Evolutionary conservation across 805 yeast species (phyloP), one percentile per base, ranked within the genome.

Genomic region (Ogataea ganodermae): DNA sequence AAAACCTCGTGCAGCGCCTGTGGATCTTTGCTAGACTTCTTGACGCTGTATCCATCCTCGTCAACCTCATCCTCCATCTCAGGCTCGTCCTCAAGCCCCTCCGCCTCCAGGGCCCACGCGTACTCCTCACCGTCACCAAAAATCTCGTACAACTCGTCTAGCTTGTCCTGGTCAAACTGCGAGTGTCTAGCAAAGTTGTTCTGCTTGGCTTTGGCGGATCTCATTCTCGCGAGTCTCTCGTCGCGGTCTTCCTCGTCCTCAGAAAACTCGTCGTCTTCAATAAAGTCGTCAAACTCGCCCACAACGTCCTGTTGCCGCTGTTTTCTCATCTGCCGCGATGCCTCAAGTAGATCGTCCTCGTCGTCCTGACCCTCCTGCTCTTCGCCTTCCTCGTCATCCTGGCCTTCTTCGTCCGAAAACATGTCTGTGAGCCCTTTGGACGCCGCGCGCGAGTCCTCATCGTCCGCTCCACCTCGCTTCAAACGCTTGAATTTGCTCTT

Each of bases 51-150:
- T 3, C 61, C 63, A 13, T 60, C 67, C 6, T 72, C 70, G 17
- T 71, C 76, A 20, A 69, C 74, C 30, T 70, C 73, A 35, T 67
- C 71, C 33, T 57, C 61, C 28, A 52, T 53, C 3, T 57, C 52
- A 2, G 54, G 66, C 35, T 63, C 69, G 42, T 78, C 84, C 56
- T 79, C 84, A 46, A 74, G 76, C 51, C 79, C 82, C 69, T 91
- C 97, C 23, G 89, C 94, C 61, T 89, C 97, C 46, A 94, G 73
- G 10, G 99, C 99, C 98, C 99, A 94, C 48, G 89, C 97, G 67
- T 94, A 94, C 62, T 92, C 97, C 54, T 84, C 90, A 43, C 99
- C 99, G 66, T 90, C 95, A 55, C 99, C 99, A 64, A 94, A 94
- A 12, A 94, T 89, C 65, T 94, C 99, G 61, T 83, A 90, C 62